Evolutionary conservation across 2,329 filamentous ascomycete species (phyloP).

Genomic region (Trichoderma harzianum): DNA sequence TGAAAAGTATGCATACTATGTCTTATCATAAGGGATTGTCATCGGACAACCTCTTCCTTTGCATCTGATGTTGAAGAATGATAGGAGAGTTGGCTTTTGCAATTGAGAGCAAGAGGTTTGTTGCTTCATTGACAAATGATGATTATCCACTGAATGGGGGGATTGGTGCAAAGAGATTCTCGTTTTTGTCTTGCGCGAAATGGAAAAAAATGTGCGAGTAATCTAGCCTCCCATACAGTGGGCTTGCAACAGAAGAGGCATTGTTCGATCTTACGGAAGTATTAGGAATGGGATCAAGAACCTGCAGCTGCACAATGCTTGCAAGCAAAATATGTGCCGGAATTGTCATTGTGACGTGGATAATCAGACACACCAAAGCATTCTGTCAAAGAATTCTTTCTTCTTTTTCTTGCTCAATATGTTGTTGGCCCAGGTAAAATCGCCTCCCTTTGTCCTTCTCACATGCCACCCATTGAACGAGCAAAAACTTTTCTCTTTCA

Average conservation of each 20-base stretch:
- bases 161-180: background rate
- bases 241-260: background rate
- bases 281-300: background rate
- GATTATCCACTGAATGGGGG: background rate
- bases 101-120: background rate
- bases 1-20: background rate
- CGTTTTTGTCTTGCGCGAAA: background rate
- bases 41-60: accelerated
- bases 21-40: background rate
- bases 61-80: background rate
- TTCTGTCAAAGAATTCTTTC: background rate
- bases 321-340: background rate
- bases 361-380: background rate
- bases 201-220: too few species aligned
- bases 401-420: background rate
- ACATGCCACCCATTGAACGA: background rate
- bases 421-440: background rate
- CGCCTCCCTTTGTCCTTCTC: background rate
- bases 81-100: background rate
- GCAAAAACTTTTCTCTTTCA: background rate
- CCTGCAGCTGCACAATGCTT: background rate
- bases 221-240: background rate
- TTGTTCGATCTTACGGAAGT: background rate
- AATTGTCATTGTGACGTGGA: background rate
- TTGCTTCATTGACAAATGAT: background rate